These are phyloP conservation scores for Discostella stelligeroides DNA, from an alignment of 108 stramenopile genomes.

Conservation along the genomic window DNA sequence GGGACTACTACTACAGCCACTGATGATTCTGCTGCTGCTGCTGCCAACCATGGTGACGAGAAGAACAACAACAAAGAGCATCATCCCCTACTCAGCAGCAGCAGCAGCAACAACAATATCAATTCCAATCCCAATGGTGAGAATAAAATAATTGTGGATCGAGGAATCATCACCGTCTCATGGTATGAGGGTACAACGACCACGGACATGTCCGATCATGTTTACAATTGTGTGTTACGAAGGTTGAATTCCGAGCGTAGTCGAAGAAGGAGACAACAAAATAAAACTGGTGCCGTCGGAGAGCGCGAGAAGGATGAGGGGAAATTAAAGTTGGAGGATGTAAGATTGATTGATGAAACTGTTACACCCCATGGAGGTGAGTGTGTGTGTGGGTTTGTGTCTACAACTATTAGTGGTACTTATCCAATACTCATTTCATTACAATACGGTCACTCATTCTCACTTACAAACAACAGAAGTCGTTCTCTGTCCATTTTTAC, in stretches of 20 bases:
- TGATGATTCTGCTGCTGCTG: background rate
- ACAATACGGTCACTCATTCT: constrained; percentile 7
- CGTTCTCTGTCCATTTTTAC: constrained; percentile 79
- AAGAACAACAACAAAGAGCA: too few relatives aligned
- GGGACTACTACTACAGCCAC: background rate
- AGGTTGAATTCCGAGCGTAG: constrained; percentile 9
- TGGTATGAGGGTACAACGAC: constrained; percentile 86
- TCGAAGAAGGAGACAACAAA: background rate
- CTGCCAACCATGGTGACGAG: too few relatives aligned
- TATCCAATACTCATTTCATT: too few relatives aligned
- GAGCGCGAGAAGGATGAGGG: constrained; percentile 1
- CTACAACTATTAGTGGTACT: too few relatives aligned
- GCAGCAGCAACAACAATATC: background rate
- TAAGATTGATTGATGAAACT: constrained; percentile 73
- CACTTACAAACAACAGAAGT: constrained; percentile 56
- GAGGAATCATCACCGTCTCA: constrained; percentile 69
- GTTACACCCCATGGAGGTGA: constrained; percentile 72
- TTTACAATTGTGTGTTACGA: constrained; percentile 61
- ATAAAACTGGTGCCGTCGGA: constrained; percentile 16
- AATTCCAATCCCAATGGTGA: background rate
- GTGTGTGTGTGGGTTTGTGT: too few relatives aligned
- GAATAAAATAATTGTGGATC: constrained; percentile 29
- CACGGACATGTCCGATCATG: constrained; percentile 74
- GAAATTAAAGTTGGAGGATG: constrained; percentile 52
- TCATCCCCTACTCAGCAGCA: too few relatives aligned